Evolutionary conservation across 2,329 filamentous ascomycete species (phyloP).

Genomic region (Neobulgaria alba): DNA sequence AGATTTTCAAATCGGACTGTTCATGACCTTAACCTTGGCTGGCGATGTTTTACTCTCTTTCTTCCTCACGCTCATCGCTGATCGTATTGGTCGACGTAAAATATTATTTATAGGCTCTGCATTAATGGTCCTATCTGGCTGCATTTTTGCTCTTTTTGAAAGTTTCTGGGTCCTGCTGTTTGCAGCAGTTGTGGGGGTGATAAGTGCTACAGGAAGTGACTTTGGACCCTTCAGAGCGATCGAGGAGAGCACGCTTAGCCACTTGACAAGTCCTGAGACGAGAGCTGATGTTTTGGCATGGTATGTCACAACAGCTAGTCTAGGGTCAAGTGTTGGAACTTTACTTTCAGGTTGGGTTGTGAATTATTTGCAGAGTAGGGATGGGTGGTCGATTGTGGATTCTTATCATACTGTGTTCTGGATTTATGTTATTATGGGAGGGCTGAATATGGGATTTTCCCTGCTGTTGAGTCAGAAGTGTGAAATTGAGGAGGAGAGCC

Average conservation of each 20-base stretch:
- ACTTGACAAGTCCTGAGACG: constrained; percentile 37
- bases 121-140: constrained; percentile 46
- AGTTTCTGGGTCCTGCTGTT: constrained; percentile 49
- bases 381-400: constrained; percentile 36
- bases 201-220: constrained; percentile 52
- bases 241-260: constrained; percentile 49
- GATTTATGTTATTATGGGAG: constrained; percentile 45
- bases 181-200: constrained; percentile 50
- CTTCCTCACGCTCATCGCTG: constrained; percentile 48
- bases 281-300: constrained; percentile 50
- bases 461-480: constrained; percentile 37
- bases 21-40: constrained; percentile 54
- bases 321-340: constrained; percentile 51
- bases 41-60: constrained; percentile 52
- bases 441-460: constrained; percentile 46
- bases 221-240: constrained; percentile 54
- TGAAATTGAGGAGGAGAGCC: constrained; percentile 7
- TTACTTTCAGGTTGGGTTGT: constrained; percentile 50
- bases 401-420: constrained; percentile 50
- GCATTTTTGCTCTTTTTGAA: constrained; percentile 41
- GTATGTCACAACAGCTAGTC: constrained; percentile 49
- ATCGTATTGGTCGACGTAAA: constrained; percentile 43
- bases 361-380: constrained; percentile 35
- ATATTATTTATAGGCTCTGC: constrained; percentile 43
- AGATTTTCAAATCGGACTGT: constrained; percentile 47